Percentiles rank a stretch among this genome's conserved stretches.
Conservation (phyloP, 1,284 basidiomycete species). For the Irpex rosettiformis region DNA sequence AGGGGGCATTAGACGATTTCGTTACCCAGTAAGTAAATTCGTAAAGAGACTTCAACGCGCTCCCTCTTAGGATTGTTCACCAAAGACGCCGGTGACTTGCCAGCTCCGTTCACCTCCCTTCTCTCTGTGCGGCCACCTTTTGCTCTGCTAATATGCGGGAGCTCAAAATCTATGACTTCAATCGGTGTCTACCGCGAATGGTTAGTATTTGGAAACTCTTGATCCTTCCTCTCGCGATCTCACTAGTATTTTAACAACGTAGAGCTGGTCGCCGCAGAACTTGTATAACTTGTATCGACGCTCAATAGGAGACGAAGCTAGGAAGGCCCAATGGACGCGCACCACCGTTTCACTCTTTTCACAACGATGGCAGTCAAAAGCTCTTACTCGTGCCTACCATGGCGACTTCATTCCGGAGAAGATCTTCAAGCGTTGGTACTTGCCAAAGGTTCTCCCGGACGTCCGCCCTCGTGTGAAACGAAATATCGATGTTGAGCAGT, state of each 20-base stretch:
- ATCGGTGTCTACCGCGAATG: constrained; percentile 43
- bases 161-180: constrained; percentile 33
- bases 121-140: neutral
- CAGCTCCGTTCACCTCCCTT: constrained; percentile 6
- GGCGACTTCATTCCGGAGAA: constrained; percentile 94
- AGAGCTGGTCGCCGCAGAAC: constrained; percentile 82
- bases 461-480: constrained; percentile 58
- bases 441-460: constrained; percentile 84
- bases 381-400: constrained; percentile 92
- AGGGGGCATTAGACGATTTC: neutral
- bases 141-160: constrained; percentile 33
- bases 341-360: constrained; percentile 70
- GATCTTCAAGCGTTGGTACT: constrained; percentile 94
- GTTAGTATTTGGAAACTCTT: constrained; percentile 24
- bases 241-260: constrained; percentile 14
- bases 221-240: neutral
- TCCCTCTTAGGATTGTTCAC: neutral
- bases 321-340: neutral
- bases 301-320: constrained; percentile 34
- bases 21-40: constrained; percentile 1
- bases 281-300: constrained; percentile 68
- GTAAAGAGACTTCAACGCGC: neutral
- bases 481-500: constrained; percentile 38
- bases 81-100: constrained; percentile 7
- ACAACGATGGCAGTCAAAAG: constrained; percentile 89